Evolutionary conservation across 2,329 filamentous ascomycete genomes (phyloP).

Genomic region (Chalaropsis thielavioides): DNA sequence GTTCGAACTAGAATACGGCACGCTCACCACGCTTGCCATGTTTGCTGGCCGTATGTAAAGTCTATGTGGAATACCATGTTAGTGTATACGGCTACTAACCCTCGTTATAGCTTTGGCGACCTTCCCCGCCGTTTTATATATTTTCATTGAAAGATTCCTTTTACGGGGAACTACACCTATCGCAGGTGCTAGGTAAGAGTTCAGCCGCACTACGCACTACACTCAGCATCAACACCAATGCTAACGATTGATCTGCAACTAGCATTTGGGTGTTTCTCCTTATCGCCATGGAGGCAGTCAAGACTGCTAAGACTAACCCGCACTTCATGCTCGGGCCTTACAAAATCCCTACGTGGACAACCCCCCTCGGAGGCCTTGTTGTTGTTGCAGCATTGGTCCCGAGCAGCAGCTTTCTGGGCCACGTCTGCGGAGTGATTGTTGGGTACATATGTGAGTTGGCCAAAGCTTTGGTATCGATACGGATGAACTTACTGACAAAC

Average conservation of each 20-base stretch:
- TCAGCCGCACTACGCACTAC: not conserved
- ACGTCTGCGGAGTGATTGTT: slow-evolving; percentile 67
- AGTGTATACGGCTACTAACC: slow-evolving; percentile 4
- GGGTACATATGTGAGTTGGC: slow-evolving; percentile 65
- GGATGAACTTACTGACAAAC: not conserved
- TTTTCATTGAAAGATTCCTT: slow-evolving; percentile 60
- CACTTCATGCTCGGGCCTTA: slow-evolving; percentile 48
- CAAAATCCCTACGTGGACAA: slow-evolving; percentile 82
- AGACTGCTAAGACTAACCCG: slow-evolving; percentile 70
- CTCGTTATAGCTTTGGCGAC: slow-evolving; percentile 52
- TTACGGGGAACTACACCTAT: slow-evolving; percentile 58
- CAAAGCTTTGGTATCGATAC: not conserved
- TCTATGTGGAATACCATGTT: no score
- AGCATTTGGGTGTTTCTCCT: slow-evolving; percentile 91
- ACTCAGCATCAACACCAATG: not conserved
- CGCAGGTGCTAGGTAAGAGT: slow-evolving; percentile 62
- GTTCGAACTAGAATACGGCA: slow-evolving; percentile 87
- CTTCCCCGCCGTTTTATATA: slow-evolving; percentile 69
- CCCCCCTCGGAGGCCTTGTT: slow-evolving; percentile 63
- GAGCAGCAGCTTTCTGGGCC: slow-evolving; percentile 70
- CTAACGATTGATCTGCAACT: not conserved
- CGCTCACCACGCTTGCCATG: slow-evolving; percentile 68
- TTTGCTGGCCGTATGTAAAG: slow-evolving; percentile 70
- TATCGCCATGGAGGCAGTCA: slow-evolving; percentile 70
- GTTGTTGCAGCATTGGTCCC: slow-evolving; percentile 65